Percentiles rank a stretch among this genome's conserved stretches.
Conservation (phyloP, 1,284 basidiomycete species). For the Athelia psychrophila region DNA sequence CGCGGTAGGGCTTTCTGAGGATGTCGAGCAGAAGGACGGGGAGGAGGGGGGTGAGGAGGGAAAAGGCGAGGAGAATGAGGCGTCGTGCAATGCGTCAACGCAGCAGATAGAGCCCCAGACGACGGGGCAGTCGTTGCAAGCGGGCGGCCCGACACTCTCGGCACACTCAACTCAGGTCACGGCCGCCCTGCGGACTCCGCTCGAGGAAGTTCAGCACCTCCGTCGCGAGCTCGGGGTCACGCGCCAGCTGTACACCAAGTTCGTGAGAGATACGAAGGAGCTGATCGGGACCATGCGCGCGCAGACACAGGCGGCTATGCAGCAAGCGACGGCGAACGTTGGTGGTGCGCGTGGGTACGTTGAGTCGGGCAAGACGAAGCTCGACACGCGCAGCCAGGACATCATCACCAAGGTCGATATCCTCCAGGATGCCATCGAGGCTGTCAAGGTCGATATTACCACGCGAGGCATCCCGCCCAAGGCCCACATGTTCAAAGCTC, state of each 20-base stretch:
- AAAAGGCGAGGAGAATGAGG: no score
- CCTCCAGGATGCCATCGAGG: slow-evolving; percentile 90
- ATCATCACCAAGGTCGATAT: slow-evolving; percentile 93
- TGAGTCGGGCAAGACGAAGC: slow-evolving; percentile 86
- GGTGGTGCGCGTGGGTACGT: slow-evolving; percentile 88
- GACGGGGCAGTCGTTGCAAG: slow-evolving; percentile 65
- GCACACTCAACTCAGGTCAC: slow-evolving; percentile 73
- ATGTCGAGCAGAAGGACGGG: no score
- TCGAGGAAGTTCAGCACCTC: slow-evolving; percentile 91
- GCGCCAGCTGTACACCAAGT: slow-evolving; percentile 92
- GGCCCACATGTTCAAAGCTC: slow-evolving; percentile 65
- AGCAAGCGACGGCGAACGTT: slow-evolving; percentile 80
- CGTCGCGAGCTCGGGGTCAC: slow-evolving; percentile 92
- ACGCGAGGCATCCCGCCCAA: slow-evolving; percentile 88
- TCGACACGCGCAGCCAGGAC: slow-evolving; percentile 88
- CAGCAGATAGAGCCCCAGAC: slow-evolving; percentile 51
- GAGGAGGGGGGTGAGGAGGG: no score
- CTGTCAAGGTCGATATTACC: slow-evolving; percentile 88
- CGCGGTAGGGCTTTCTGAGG: no score
- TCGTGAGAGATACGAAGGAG: slow-evolving; percentile 87
- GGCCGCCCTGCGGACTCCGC: slow-evolving; percentile 85
- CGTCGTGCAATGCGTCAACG: no score
- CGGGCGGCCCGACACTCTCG: slow-evolving; percentile 66
- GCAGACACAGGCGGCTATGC: slow-evolving; percentile 85
- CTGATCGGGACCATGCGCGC: slow-evolving; percentile 74